Evolutionary conservation across 2,329 filamentous ascomycete species (phyloP).

Genomic region (Fusarium nodosum): DNA sequence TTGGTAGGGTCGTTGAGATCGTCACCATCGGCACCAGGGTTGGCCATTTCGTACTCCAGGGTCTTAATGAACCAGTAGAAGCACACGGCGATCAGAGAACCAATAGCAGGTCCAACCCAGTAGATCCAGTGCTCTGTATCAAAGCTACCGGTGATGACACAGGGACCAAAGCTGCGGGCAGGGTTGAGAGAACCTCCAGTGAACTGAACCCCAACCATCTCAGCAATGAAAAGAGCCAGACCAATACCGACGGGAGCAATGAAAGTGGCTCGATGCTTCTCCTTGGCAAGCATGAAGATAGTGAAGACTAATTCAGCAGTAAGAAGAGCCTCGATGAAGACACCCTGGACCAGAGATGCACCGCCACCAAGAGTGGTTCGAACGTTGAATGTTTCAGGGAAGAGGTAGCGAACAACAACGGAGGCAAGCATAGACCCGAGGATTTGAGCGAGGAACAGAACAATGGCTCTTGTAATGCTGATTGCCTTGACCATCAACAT

Average conservation of each 20-base stretch:
- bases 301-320: slow-evolving; percentile 64
- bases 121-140: slow-evolving; percentile 64
- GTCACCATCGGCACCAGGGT: slow-evolving; percentile 62
- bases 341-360: slow-evolving; percentile 59
- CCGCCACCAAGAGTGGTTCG: slow-evolving; percentile 58
- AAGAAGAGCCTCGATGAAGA: slow-evolving; percentile 64
- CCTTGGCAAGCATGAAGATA: slow-evolving; percentile 66
- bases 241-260: slow-evolving; percentile 64
- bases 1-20: slow-evolving; percentile 59
- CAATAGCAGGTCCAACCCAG: slow-evolving; percentile 55
- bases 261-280: slow-evolving; percentile 63
- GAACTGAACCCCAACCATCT: slow-evolving; percentile 62
- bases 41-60: slow-evolving; percentile 61
- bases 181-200: slow-evolving; percentile 65
- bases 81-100: slow-evolving; percentile 54
- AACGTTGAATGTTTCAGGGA: slow-evolving; percentile 60
- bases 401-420: slow-evolving; percentile 58
- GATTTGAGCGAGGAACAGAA: slow-evolving; percentile 66
- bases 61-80: slow-evolving; percentile 60
- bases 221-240: slow-evolving; percentile 60
- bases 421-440: slow-evolving; percentile 61
- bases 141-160: slow-evolving; percentile 59
- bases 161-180: slow-evolving; percentile 62
- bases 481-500: slow-evolving; percentile 66
- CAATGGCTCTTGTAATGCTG: slow-evolving; percentile 58